A percentile compares a stretch with the other conserved stretches of the same genome.
phyloP scores from a whole-genome alignment of 2,329 filamentous ascomycete species.

The Aureobasidium lini region DNA sequence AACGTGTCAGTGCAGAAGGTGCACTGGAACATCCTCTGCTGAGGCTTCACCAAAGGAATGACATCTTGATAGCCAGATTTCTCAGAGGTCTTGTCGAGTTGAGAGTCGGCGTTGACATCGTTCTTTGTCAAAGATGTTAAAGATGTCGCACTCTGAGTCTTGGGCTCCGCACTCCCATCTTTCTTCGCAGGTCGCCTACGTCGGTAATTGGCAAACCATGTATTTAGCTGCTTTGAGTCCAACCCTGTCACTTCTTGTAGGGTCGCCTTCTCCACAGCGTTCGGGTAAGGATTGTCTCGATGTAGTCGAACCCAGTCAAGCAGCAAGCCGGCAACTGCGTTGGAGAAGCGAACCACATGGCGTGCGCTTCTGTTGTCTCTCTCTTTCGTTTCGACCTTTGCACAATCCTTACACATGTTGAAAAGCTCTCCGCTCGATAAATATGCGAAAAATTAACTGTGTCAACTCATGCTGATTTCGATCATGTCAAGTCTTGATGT shows the following conservation, averaged over 20 bases:
- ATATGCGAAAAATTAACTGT: no score
- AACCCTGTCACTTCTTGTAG: not conserved
- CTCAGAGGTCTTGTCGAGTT: not conserved
- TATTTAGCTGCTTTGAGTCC: not conserved
- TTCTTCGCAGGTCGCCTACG: not conserved
- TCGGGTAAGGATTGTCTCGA: not conserved
- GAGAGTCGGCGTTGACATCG: not conserved
- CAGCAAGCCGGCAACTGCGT: not conserved
- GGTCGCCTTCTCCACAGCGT: not conserved
- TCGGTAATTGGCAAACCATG: not conserved
- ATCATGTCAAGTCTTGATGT: not conserved
- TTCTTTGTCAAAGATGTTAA: no score
- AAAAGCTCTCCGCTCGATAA: not conserved
- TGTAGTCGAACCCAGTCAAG: not conserved
- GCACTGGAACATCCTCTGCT: constrained; percentile 40
- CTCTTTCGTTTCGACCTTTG: not conserved
- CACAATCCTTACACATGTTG: not conserved
- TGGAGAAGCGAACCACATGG: not conserved
- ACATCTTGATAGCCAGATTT: not conserved
- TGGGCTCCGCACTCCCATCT: not conserved
- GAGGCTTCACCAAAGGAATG: not conserved
- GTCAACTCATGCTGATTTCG: no score
- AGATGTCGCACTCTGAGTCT: not conserved
- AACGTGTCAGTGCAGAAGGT: constrained; percentile 53
- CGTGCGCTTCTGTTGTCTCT: not conserved